Evolutionary conservation across 345 rosid genomes (phyloP).

Genomic region (Erucastrum elatum): DNA sequence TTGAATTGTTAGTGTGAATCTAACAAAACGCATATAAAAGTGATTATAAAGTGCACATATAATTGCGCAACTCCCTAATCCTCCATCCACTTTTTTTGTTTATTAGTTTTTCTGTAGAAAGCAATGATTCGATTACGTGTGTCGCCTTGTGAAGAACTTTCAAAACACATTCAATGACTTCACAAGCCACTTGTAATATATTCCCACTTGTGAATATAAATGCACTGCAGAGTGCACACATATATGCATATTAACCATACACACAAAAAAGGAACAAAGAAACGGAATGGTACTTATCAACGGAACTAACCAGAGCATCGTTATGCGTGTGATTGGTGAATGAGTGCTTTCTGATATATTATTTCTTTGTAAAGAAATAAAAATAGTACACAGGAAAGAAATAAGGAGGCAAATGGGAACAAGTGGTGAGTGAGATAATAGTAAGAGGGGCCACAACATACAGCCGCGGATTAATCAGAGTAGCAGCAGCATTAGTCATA

Average conservation of each 20-base stretch:
- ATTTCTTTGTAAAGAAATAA: background rate
- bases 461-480: background rate
- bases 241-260: background rate
- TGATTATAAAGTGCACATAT: background rate
- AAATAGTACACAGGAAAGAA: background rate
- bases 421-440: background rate
- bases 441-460: background rate
- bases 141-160: background rate
- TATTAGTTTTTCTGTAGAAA: background rate
- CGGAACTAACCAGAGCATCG: background rate
- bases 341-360: background rate
- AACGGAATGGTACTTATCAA: conserved; percentile 6
- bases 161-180: background rate
- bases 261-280: background rate
- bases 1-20: conserved; percentile 34
- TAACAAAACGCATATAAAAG: conserved; percentile 15
- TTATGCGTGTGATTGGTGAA: conserved; percentile 1
- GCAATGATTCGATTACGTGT: conserved; percentile 9
- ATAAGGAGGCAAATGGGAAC: background rate
- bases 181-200: background rate
- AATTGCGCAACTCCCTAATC: background rate
- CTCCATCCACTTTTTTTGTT: conserved; percentile 17
- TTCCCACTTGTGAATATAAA: background rate
- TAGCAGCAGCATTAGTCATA: background rate
- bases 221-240: background rate